Conservation (phyloP, 768 basidiomycete species). For the Melanogaster broomeanus region DNA sequence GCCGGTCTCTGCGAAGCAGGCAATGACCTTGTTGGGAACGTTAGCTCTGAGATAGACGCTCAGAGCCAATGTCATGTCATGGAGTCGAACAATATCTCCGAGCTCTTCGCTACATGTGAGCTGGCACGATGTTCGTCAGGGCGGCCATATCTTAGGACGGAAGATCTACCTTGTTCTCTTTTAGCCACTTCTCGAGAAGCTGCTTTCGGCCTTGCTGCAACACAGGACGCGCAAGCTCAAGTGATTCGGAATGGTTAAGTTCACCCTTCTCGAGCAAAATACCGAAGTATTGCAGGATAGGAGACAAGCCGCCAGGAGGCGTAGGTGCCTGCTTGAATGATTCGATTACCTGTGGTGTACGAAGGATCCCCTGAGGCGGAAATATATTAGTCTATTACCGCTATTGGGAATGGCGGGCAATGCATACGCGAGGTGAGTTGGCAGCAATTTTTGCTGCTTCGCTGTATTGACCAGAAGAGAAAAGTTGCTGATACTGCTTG, state of each 20-base stretch:
- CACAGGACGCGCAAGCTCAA: constrained; percentile 95
- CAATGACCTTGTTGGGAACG: constrained; percentile 97
- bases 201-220: constrained; percentile 96
- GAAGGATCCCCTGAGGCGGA: constrained; percentile 76
- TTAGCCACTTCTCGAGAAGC: constrained; percentile 97
- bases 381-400: constrained; percentile 4
- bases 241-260: constrained; percentile 92
- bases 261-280: constrained; percentile 98
- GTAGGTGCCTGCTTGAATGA: constrained; percentile 96
- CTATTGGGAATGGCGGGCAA: not conserved
- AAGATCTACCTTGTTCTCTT: constrained; percentile 88
- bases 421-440: constrained; percentile 84
- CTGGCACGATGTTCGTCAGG: constrained; percentile 40
- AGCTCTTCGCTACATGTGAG: constrained; percentile 98
- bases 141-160: constrained; percentile 3
- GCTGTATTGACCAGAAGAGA: constrained; percentile 83
- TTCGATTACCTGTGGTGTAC: constrained; percentile 94
- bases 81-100: constrained; percentile 91
- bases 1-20: constrained; percentile 98
- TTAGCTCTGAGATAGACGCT: constrained; percentile 98
- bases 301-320: constrained; percentile 85
- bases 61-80: constrained; percentile 96
- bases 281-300: constrained; percentile 98
- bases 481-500: constrained; percentile 90
- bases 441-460: constrained; percentile 98